These are phyloP conservation scores for Aspergillus mulundensis DNA, from an alignment of 495 filamentous ascomycete species.

Conservation along the genomic window DNA sequence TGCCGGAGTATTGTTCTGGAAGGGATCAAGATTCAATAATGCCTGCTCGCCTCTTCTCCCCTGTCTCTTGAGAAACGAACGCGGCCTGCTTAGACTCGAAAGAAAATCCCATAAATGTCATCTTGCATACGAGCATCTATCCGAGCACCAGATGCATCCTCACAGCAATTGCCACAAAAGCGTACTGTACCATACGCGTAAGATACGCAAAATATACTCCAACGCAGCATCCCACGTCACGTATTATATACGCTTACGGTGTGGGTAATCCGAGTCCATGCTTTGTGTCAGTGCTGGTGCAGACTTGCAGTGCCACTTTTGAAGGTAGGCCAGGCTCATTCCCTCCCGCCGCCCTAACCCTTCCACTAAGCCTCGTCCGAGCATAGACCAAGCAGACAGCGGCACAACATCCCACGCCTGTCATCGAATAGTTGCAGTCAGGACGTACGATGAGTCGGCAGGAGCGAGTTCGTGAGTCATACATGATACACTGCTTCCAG, in stretches of 20 bases:
- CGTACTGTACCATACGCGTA: slow-evolving; percentile 4
- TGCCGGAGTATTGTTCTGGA: slow-evolving; percentile 11
- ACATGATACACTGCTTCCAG: neutral
- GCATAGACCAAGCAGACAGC: neutral
- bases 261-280: neutral
- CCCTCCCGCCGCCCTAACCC: neutral
- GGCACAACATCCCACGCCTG: neutral
- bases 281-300: too few species aligned
- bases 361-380: neutral
- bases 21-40: neutral
- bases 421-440: neutral
- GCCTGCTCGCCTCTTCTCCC: neutral
- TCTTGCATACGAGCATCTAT: neutral
- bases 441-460: neutral
- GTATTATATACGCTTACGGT: slow-evolving; percentile 7
- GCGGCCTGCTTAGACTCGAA: neutral
- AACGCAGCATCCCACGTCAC: neutral
- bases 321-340: neutral
- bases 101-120: neutral
- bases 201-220: neutral
- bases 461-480: neutral
- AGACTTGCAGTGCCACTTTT: neutral
- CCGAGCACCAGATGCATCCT: neutral
- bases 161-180: neutral
- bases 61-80: neutral